Evolutionary conservation across 2,329 filamentous ascomycete genomes (phyloP).

Genomic region (Dichotomopilus funicola): DNA sequence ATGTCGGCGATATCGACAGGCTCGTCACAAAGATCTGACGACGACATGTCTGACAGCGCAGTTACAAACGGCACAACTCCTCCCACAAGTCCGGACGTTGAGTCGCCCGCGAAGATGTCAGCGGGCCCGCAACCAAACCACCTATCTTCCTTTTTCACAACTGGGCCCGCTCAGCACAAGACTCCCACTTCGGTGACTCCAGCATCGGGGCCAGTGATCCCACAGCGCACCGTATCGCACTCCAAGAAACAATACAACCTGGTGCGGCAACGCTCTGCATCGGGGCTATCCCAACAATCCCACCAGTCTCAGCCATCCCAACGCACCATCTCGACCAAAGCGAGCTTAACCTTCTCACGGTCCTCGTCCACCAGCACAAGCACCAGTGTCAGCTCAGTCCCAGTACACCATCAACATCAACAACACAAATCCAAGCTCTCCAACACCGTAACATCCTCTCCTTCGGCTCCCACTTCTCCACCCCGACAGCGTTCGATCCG

Average conservation of each 20-base stretch:
- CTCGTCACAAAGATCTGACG: slow-evolving; percentile 52
- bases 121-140: slow-evolving; percentile 58
- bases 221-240: slow-evolving; percentile 74
- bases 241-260: slow-evolving; percentile 79
- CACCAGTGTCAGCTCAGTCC: slow-evolving; percentile 33
- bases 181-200: slow-evolving; percentile 32
- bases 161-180: slow-evolving; percentile 39
- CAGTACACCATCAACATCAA: slow-evolving; percentile 22
- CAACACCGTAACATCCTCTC: slow-evolving; percentile 20
- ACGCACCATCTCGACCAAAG: slow-evolving; percentile 49
- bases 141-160: slow-evolving; percentile 58
- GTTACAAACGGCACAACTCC: slow-evolving; percentile 52
- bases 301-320: slow-evolving; percentile 17
- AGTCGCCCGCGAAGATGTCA: slow-evolving; percentile 37
- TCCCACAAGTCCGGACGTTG: slow-evolving; percentile 61
- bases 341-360: slow-evolving; percentile 50
- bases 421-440: slow-evolving; percentile 25
- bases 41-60: slow-evolving; percentile 62
- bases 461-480: slow-evolving; percentile 7
- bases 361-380: slow-evolving; percentile 51
- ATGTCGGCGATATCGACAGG: slow-evolving; percentile 41
- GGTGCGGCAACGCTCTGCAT: slow-evolving; percentile 37
- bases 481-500: not conserved
- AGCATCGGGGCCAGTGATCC: slow-evolving; percentile 59
- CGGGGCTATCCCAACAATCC: slow-evolving; percentile 51